Evolutionary conservation across 331 rosid genomes (phyloP), one percentile per base, ranked within the genome.

Genomic region (Prunus yedoensis): DNA sequence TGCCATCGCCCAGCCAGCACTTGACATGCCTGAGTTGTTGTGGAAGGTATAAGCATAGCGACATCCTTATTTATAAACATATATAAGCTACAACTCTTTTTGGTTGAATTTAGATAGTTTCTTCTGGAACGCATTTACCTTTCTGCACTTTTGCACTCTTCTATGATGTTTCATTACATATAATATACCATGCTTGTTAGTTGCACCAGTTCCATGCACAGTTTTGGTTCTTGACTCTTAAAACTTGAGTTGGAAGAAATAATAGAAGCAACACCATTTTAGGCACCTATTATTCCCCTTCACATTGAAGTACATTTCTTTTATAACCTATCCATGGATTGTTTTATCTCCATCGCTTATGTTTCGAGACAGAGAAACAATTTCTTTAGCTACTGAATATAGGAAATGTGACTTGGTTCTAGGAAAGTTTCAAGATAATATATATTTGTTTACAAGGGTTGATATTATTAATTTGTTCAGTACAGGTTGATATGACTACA

Each of bases 11-110:
- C 98, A 95, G 74, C 91, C 94, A 69, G 91, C 97, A n/a, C 84
- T 95, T 79, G 98, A 95, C 80, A 95, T 89, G 99, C 99, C 98
- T 4, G 97, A 95, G 75, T 76, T 91, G 21, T 70, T 95, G 65
- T 95, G 99, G 99, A 95, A 95, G 98, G 97, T 95, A 85, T 49
- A 17, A 38, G 30, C 58, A 71, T 38, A 4, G 5, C 9, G 13
- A 9, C 53, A 61, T n/a, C 70, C 56, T 41, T 53, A 3, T 45
- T 73, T 62, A 45, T 73, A 18, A 30, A 52, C 63, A 17, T 15
- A 18, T 18, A 52, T 17, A 28, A 30, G 17, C 59, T 10, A 41
- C 38, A 58, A 18, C 56, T 7, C 6, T 46, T 3, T 11, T 63
- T 32, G 49, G n/a, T 63, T 63, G 68, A 63, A 63, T 15, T 63